Percentiles rank a stretch among this genome's conserved stretches.
phyloP scores from a whole-genome alignment of 371 early-diverging fungal species.

The Coemansia sp. region DNA sequence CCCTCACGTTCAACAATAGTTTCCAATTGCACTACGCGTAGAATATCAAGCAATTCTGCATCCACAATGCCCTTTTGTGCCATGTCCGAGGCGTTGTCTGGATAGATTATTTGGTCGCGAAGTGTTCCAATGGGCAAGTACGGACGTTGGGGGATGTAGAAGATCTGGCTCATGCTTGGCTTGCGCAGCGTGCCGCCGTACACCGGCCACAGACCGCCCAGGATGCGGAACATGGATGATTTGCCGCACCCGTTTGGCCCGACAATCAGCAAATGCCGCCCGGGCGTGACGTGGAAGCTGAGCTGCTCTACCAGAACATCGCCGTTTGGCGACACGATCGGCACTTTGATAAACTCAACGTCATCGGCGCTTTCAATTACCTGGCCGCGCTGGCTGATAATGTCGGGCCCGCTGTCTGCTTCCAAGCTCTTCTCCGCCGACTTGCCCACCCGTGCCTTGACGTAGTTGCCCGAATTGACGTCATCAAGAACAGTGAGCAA shows the following conservation, averaged over 20 bases:
- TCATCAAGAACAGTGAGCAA: constrained; percentile 71
- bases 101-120: constrained; percentile 91
- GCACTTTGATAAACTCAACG: constrained; percentile 84
- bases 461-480: constrained; percentile 66
- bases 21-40: constrained; percentile 70
- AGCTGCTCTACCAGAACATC: constrained; percentile 87
- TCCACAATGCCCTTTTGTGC: constrained; percentile 55
- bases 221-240: constrained; percentile 89
- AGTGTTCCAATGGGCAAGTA: constrained; percentile 89
- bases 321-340: constrained; percentile 90
- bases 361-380: constrained; percentile 61
- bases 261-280: constrained; percentile 83
- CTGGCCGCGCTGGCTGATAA: constrained; percentile 59
- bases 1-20: constrained; percentile 78
- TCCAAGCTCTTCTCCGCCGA: constrained; percentile 17
- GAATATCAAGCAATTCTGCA: constrained; percentile 60
- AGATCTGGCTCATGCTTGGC: constrained; percentile 74
- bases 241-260: constrained; percentile 94
- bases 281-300: constrained; percentile 77
- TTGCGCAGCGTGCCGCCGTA: constrained; percentile 82
- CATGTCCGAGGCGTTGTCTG: constrained; percentile 64
- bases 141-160: constrained; percentile 94
- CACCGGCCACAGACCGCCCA: constrained; percentile 88
- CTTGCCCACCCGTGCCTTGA: constrained; percentile 53
- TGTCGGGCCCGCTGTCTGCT: constrained; percentile 13